These are phyloP conservation scores for Umbelopsis sp. DNA, from an alignment of 192 early-diverging fungal genomes.

Conservation along the genomic window DNA sequence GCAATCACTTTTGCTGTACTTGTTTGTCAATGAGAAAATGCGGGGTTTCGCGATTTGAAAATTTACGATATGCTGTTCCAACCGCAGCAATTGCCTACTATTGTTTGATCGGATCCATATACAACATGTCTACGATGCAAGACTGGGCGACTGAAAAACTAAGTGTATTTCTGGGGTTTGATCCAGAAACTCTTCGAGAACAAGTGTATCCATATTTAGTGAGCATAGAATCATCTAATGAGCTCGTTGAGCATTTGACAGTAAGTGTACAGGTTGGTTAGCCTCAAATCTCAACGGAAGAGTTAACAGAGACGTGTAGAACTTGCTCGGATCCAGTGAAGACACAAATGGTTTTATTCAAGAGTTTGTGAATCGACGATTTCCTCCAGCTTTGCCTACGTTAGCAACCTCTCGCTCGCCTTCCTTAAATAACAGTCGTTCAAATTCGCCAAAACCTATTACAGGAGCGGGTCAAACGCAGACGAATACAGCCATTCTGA, in stretches of 20 bases:
- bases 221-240: slow-evolving; percentile 27
- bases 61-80: no score
- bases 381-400: slow-evolving; percentile 27
- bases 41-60: no score
- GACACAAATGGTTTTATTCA: slow-evolving; percentile 36
- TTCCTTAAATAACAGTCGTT: no score
- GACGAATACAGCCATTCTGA: background rate
- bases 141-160: slow-evolving; percentile 42
- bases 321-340: slow-evolving; percentile 33
- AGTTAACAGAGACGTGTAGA: slow-evolving; percentile 13
- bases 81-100: no score
- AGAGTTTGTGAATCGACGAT: slow-evolving; percentile 34
- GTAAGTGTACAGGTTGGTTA: slow-evolving; percentile 16
- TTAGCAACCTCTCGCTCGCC: background rate
- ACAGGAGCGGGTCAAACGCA: background rate
- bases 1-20: no score
- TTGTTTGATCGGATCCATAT: no score
- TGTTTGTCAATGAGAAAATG: no score
- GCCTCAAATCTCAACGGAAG: background rate
- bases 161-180: slow-evolving; percentile 41
- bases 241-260: slow-evolving; percentile 32
- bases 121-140: slow-evolving; percentile 18
- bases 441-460: background rate
- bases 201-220: slow-evolving; percentile 45
- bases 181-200: slow-evolving; percentile 35